Conservation (phyloP, 495 filamentous ascomycete genomes). For the Tuber magnatum region DNA sequence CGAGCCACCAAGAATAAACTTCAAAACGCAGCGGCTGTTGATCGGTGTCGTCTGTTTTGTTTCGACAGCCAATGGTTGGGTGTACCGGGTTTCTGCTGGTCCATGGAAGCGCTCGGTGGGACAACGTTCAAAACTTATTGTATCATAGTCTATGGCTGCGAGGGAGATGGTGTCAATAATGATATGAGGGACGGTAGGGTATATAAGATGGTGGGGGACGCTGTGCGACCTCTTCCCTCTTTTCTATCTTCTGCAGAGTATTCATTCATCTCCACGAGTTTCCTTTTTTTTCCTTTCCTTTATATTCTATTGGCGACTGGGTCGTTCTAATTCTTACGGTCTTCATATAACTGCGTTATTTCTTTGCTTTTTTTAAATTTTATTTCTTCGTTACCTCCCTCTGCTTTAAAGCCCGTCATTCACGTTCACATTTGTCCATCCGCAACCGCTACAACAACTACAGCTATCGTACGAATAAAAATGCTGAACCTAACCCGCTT, state of each 20-base stretch:
- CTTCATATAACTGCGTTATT: conserved; percentile 10
- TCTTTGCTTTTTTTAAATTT: conserved; percentile 11
- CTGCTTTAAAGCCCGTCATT: not conserved
- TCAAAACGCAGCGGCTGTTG: not conserved
- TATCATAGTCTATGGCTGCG: not conserved
- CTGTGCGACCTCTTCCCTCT: not conserved
- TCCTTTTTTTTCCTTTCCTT: not conserved
- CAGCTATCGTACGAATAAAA: conserved; percentile 10
- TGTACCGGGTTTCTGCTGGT: not conserved
- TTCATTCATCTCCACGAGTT: not conserved
- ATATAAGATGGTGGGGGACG: not conserved
- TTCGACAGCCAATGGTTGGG: not conserved
- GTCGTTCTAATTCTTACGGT: conserved; percentile 37
- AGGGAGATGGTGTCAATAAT: not conserved
- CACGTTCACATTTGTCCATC: not conserved
- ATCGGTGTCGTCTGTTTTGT: conserved; percentile 1
- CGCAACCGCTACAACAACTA: not conserved
- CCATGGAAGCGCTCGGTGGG: not conserved
- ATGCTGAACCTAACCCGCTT: conserved; percentile 18
- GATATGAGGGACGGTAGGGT: not conserved
- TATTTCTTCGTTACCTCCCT: conserved; percentile 3
- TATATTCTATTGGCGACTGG: conserved; percentile 11
- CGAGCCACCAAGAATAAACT: not conserved
- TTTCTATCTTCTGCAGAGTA: not conserved
- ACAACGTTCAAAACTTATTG: not conserved